Base-by-base conservation (phyloP, 257 asterid species). In the Misopates orontium region DNA sequence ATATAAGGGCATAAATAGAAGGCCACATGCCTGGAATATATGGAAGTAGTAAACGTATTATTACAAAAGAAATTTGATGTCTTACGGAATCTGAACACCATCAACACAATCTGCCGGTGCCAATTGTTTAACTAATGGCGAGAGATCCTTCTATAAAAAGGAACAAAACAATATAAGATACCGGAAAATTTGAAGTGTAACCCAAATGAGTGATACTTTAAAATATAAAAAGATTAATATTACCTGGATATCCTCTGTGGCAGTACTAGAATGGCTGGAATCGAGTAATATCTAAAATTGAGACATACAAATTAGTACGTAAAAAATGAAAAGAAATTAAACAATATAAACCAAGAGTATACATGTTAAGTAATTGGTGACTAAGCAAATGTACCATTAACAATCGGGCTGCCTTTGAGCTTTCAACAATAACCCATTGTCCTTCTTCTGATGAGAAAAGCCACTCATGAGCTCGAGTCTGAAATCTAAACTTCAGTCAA, bases 401-500 rank as follows among this genome's bases (percentile, higher is more conserved):
- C 31, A 90, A 78, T 63, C 99, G 94, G 72, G 96, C 91, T 78
- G 91, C 84, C 77, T 85, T 88, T 20, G 97, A 74, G 71, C 83
- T 90, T 72, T 54, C 91, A 67, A 88, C 89, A 68, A 94, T 79
- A 60, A 82, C 62, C 95, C 96, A 82, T 75, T 90, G 99, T 51
- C 99, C 99, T 86, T 88, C 93, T 77, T 82, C 93, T 61, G 97
- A 79, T 50, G 97, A 78, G 76, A 80, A 90, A 69, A 94, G 86
- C 99, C 99, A 94, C 72, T 88, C 96, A 69, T 71, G 82, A 77
- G 83, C 91, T 81, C 96, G 89, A 69, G 71, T 68, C 99, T 94
- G 90, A 83, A 85, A 88, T 70, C 67, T 71, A 53, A 78, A 70
- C 32, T 68, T 78, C 53, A 36, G 83, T 82, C 73, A 85, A 75